Evolutionary conservation across 2,329 filamentous ascomycete genomes (phyloP).

Genomic region (Taxawa tesnikishii): DNA sequence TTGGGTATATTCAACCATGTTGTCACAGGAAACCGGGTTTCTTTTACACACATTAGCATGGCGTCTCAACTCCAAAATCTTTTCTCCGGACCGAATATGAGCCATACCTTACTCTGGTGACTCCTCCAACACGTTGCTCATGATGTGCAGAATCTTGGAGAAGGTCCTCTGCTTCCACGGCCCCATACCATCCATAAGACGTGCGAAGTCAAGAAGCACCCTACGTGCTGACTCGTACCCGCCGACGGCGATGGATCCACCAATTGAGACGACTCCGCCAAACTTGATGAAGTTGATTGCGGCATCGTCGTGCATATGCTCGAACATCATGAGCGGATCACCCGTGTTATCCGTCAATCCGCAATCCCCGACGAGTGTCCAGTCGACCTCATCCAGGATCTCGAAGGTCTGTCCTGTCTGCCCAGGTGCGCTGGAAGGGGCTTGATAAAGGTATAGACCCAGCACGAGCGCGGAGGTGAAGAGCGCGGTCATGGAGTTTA

Average conservation of each 20-base stretch:
- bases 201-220: slow-evolving; percentile 39
- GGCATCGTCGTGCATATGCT: slow-evolving; percentile 1
- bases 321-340: slow-evolving; percentile 5
- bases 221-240: slow-evolving; percentile 40
- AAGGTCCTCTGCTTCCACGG: slow-evolving; percentile 39
- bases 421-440: slow-evolving; percentile 20
- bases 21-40: too few species aligned
- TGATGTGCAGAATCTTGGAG: slow-evolving; percentile 40
- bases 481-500: slow-evolving; percentile 36
- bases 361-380: slow-evolving; percentile 32
- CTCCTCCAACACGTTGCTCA: slow-evolving; percentile 39
- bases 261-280: slow-evolving; percentile 35
- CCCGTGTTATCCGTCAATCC: slow-evolving; percentile 26
- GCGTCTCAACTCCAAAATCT: too few species aligned
- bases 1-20: too few species aligned
- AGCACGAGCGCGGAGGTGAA: slow-evolving; percentile 40
- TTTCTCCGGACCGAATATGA: too few species aligned
- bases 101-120: too few species aligned
- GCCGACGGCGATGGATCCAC: slow-evolving; percentile 33
- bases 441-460: slow-evolving; percentile 39
- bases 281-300: slow-evolving; percentile 33
- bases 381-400: slow-evolving; percentile 37
- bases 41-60: too few species aligned
- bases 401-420: slow-evolving; percentile 25
- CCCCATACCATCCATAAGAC: slow-evolving; percentile 40